These are phyloP conservation scores for Verruconis gallopava DNA, from an alignment of 2,329 filamentous ascomycete genomes.

Conservation along the genomic window DNA sequence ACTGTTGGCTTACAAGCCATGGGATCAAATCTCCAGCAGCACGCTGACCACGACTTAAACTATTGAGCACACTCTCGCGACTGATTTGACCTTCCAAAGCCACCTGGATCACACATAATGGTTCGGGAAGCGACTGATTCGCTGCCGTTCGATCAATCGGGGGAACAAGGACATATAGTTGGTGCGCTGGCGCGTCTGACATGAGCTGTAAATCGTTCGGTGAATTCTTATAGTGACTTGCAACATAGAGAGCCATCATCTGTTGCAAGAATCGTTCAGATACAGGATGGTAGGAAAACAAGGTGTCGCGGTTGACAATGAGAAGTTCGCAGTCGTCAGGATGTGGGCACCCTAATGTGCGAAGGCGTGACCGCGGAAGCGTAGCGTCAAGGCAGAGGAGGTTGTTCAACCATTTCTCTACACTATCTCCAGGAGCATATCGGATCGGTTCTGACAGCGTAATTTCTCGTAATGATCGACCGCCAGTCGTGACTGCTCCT, in stretches of 20 bases:
- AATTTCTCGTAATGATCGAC: constrained; percentile 77
- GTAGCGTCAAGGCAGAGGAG: constrained; percentile 90
- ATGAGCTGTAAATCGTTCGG: constrained; percentile 97
- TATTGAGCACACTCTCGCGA: constrained; percentile 79
- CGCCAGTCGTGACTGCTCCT: constrained; percentile 30
- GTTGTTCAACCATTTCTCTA: constrained; percentile 94
- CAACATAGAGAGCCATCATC: constrained; percentile 95
- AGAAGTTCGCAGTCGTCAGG: constrained; percentile 84
- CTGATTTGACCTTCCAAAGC: constrained; percentile 92
- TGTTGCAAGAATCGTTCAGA: constrained; percentile 96
- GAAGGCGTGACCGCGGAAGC: constrained; percentile 61
- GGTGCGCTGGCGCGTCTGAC: constrained; percentile 93
- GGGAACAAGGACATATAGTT: constrained; percentile 86
- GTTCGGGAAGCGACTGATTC: constrained; percentile 68
- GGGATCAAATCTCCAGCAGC: constrained; percentile 90
- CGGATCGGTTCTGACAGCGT: constrained; percentile 88
- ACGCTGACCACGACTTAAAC: constrained; percentile 75
- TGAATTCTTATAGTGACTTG: constrained; percentile 95
- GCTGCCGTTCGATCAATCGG: constrained; percentile 56
- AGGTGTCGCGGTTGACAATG: constrained; percentile 87
- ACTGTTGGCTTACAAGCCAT: constrained; percentile 95
- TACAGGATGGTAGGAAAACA: constrained; percentile 95
- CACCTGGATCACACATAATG: constrained; percentile 87
- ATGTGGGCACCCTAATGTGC: constrained; percentile 70
- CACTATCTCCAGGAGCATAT: constrained; percentile 78